Evolutionary conservation across 768 basidiomycete species (phyloP), one percentile per base, ranked within the genome.

Genomic region (Boletus sp.): DNA sequence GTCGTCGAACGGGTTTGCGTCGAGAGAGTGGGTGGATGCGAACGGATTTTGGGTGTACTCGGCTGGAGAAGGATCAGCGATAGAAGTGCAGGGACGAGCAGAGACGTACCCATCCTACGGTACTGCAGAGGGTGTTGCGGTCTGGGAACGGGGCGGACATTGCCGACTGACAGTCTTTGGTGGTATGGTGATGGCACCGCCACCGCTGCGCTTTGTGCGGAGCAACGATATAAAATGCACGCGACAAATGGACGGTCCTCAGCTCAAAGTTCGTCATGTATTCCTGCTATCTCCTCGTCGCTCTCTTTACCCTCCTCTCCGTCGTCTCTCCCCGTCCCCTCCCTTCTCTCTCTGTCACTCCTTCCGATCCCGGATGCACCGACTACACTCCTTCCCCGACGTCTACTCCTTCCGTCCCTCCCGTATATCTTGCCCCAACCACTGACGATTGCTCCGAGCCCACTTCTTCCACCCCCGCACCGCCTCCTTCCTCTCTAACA

Each of bases 1-100:
- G 81, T 95, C 93, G 64, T 92, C 92, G 69, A 95, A 95, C 2
- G 92, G 92, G 72, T 95, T 95, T 54, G 83, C 79, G 68, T 93
- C 92, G 49, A 94, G 86, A 3, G 90, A 90, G 66, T 90, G 84
- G 15, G 87, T 83, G 10, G 91, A 92, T 9, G 90, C 86, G 73
- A 94, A 94, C 0, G 92, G 92, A 63, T 94, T 92, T 68, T 89
- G 81, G 47, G 78, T 78, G 63, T 62, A 67, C 28, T 68, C 74
- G 65, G 61, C 59, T 65, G 47, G 17, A 40, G 20, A 20, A 7
- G 17, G 54, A 24, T 66, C 14, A 62, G 63, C 36, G 35, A 15
- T 18, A 10, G 2, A 4, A 20, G 1, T 10, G 18, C 42, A 44
- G 4, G 4, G 5, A 28, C 2, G 18, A 14, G 29, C 5, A 7